Base-by-base conservation (phyloP, 2,329 filamentous ascomycete species). In the Trichoderma polysporum region DNA sequence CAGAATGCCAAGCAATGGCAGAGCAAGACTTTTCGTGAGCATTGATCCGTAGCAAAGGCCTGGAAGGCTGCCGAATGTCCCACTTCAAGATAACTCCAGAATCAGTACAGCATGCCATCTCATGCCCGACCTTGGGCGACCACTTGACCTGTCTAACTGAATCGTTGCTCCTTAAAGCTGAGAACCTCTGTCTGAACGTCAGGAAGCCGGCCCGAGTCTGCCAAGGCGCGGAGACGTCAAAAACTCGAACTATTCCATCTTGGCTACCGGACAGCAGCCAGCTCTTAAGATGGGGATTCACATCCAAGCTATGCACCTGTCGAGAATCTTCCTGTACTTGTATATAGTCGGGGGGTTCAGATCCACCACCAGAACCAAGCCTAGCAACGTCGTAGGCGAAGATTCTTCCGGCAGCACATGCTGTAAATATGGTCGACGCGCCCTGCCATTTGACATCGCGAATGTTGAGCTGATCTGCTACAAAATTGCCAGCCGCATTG, bases 1-100 rank as follows among this genome's bases (percentile, higher is more conserved):
- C 88, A 0, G 87, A 86, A 70, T 91, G 89, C 89, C 89, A 91
- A 3, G 86, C 83, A 50, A 90, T 85, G 0, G 86, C 82, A 2
- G 84, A 81, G 71, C 86, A 87, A 0, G 85, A 80, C 69, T 85
- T 87, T 66, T 88, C 85, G 72, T 90, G 88, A 0, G 85, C 88
- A 33, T 86, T 85, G 71, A 90, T 85, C 70, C 85, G 83, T 57
- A 90, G 73, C 13, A 88, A 71, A 1, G 87, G 87, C 10, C 82
- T 80, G 17, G 75, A 77, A 6, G 82, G 71, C 71, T 86, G 86
- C 7, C 87, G 82, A 4, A 88, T 81, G 74, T 90, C 88, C 86
- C 88, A 90, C 72, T 89, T 89, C 69, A 88, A 76, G 13, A 90
- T 80, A 15, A 84, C 82, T 12, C 88, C 88, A 41, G 84, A 83